Conservation (phyloP, 257 asterid genomes). For the Coffea eugenioides region DNA sequence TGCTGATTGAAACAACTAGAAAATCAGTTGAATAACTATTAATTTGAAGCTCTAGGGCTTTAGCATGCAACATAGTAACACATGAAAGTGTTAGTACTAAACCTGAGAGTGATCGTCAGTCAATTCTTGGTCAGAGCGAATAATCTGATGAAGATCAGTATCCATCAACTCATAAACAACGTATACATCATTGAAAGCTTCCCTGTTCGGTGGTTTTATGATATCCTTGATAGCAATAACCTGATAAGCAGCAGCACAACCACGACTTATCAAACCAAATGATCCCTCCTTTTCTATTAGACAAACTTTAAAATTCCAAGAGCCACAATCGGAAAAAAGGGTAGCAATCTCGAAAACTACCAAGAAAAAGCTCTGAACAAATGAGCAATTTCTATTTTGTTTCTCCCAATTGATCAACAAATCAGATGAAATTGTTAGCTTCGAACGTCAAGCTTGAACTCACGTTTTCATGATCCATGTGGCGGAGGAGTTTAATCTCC, state of each 20-base stretch:
- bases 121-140: conserved; percentile 69
- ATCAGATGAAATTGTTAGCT: neutral
- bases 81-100: neutral
- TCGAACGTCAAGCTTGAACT: conserved; percentile 10
- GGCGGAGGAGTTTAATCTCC: conserved; percentile 77
- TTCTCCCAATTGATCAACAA: neutral
- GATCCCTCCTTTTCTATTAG: neutral
- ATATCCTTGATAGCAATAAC: conserved; percentile 76
- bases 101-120: conserved; percentile 90
- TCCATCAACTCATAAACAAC: conserved; percentile 81
- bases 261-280: neutral
- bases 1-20: neutral
- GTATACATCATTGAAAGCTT: conserved; percentile 73
- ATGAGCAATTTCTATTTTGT: neutral
- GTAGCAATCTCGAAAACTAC: neutral
- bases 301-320: neutral
- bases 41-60: neutral
- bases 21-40: neutral
- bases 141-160: conserved; percentile 88
- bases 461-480: conserved; percentile 85
- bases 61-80: neutral
- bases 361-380: neutral
- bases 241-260: conserved; percentile 35
- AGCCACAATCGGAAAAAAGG: neutral
- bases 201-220: conserved; percentile 68